A percentile compares a stretch with the other conserved stretches of the same genome.
These are phyloP conservation scores for Myxozyma geophila DNA, from an alignment of 805 yeast genomes.

Conservation along the genomic window DNA sequence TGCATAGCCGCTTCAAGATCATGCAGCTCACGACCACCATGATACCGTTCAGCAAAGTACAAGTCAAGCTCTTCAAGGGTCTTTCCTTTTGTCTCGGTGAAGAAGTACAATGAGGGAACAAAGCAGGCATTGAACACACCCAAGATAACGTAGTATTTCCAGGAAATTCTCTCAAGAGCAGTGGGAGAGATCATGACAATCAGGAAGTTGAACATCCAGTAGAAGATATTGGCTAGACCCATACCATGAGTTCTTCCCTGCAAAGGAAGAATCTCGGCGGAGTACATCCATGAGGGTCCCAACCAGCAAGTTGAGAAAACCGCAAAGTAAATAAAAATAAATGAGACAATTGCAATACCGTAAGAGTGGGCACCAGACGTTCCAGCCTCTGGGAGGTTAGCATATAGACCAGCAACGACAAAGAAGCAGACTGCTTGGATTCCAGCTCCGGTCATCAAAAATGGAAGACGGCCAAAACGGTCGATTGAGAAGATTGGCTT, in stretches of 20 bases:
- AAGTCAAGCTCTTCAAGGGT: conserved; percentile 60
- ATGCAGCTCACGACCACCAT: conserved; percentile 21
- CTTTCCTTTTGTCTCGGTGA: conserved; percentile 67
- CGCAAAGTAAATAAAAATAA: conserved; percentile 54
- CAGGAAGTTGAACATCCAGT: conserved; percentile 37
- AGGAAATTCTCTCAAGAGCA: conserved; percentile 55
- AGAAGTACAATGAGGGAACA: conserved; percentile 52
- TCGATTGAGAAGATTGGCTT: conserved; percentile 27
- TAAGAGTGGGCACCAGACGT: conserved; percentile 22
- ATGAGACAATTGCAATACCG: conserved; percentile 42
- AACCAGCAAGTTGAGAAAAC: conserved; percentile 49
- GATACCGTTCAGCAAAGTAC: conserved; percentile 21
- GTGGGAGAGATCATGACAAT: conserved; percentile 34
- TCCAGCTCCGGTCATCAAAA: conserved; percentile 23
- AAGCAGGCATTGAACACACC: conserved; percentile 57
- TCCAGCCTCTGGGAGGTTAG: conserved; percentile 21
- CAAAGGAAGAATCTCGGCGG: conserved; percentile 39
- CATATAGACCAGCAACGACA: conserved; percentile 24
- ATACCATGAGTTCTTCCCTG: conserved; percentile 51
- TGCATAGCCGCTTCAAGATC: conserved; percentile 15
- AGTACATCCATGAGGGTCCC: conserved; percentile 57
- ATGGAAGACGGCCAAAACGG: conserved; percentile 25
- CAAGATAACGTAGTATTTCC: conserved; percentile 65
- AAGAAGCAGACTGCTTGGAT: conserved; percentile 26
- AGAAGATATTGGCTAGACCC: conserved; percentile 33